Base-by-base conservation (phyloP, 2,329 filamentous ascomycete species). In the Calonectria honghensis region DNA sequence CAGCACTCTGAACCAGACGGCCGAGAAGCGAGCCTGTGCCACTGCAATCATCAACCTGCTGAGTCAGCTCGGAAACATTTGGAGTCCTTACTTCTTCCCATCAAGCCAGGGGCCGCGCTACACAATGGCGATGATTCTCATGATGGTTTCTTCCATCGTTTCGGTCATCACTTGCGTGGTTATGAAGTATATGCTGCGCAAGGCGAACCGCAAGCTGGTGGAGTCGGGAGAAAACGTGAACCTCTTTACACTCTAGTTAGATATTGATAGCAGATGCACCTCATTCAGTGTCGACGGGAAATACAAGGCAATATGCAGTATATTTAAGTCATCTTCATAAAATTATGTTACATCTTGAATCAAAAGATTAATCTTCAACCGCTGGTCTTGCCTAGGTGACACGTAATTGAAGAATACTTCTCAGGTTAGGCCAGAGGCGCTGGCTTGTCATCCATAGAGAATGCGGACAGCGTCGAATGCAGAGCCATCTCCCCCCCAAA, bases 1-100 rank as follows among this genome's bases (percentile, higher is more conserved):
- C 9, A 79, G 79, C 16, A 80, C 82, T 6, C 78, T 85, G 7
- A 81, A 80, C 50, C 79, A 83, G 51, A 85, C 85, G 5, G 83
- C 84, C 0, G 84, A 85, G 76, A 85, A 86, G 70, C 54, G 79
- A 57, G 57, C 68, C 2, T 31, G 27, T 16, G 48, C 68, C 5
- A 54, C 59, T 5, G 35, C 45, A 10, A 65, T 81, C 5, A 76
- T 79, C 24, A 80, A 81, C n/a, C 39, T 81, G 7, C 29, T 66
- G 37, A 66, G 59, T 18, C 69, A 66, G n/a, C 70, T 80, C 1
- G 79, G 81, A 0, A 82, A 81, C 50, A 74, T 82, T 20, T 79
- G 78, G 54, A 79, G 79, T 1, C 81, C 81, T 0, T 82, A 82
- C 54, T 82, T 82, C 70, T 82, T 82, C 45, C 75, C 74, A 1